A percentile compares a stretch with the other conserved stretches of the same genome.
Evolutionary conservation across 306 rosid species (phyloP).

Genomic region (Dalbergia cultrata): DNA sequence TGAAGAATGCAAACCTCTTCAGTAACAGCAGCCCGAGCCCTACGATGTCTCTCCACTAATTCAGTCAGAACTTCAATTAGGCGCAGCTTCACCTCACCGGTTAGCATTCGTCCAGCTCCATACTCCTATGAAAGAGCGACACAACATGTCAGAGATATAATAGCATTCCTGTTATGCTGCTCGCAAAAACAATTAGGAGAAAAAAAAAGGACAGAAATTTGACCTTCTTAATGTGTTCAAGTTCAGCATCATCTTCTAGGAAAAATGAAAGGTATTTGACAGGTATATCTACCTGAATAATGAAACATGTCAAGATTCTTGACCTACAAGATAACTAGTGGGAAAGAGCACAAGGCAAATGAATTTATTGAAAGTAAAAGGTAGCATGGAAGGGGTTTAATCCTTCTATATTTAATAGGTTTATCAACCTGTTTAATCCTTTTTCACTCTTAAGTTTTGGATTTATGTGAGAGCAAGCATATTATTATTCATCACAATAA

Average conservation of each 20-base stretch:
- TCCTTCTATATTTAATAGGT: neutral
- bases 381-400: slow-evolving; percentile 8
- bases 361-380: slow-evolving; percentile 22
- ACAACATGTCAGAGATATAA: slow-evolving; percentile 29
- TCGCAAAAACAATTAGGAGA: slow-evolving; percentile 24
- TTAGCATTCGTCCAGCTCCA: slow-evolving; percentile 89
- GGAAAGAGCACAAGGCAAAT: neutral
- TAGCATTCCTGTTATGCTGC: slow-evolving; percentile 7
- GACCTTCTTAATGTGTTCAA: slow-evolving; percentile 76
- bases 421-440: slow-evolving; percentile 3
- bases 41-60: slow-evolving; percentile 84
- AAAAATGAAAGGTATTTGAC: slow-evolving; percentile 83
- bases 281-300: slow-evolving; percentile 92
- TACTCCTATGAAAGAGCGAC: slow-evolving; percentile 64
- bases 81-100: slow-evolving; percentile 93
- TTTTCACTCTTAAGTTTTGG: slow-evolving; percentile 3
- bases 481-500: slow-evolving; percentile 29
- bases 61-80: slow-evolving; percentile 75
- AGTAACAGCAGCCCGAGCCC: slow-evolving; percentile 89
- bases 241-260: slow-evolving; percentile 85
- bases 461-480: neutral
- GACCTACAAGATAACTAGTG: slow-evolving; percentile 19
- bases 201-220: slow-evolving; percentile 24
- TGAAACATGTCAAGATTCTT: slow-evolving; percentile 23
- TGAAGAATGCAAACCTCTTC: slow-evolving; percentile 74